Evolutionary conservation across 1,284 basidiomycete species (phyloP).

Genomic region (Rugosomyces carneus): DNA sequence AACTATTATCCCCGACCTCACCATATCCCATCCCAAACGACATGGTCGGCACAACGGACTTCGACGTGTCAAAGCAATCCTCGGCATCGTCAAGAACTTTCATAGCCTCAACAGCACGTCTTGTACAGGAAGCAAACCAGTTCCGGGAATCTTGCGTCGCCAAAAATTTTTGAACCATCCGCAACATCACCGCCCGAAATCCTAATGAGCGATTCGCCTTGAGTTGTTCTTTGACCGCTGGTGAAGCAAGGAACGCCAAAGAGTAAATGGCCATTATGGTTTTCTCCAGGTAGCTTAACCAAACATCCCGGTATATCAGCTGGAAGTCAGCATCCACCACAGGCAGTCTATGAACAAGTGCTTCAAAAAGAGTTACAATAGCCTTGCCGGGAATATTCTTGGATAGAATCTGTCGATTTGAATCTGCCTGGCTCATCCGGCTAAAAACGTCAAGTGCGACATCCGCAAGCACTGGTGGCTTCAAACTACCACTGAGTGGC

Average conservation of each 20-base stretch:
- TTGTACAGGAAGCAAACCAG: slow-evolving; percentile 59
- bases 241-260: slow-evolving; percentile 79
- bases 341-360: slow-evolving; percentile 79
- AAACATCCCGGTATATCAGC: slow-evolving; percentile 57
- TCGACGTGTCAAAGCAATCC: slow-evolving; percentile 66
- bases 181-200: slow-evolving; percentile 57
- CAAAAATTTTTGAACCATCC: slow-evolving; percentile 59
- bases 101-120: slow-evolving; percentile 79
- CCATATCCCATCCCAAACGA: slow-evolving; percentile 74
- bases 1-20: slow-evolving; percentile 59
- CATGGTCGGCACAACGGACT: slow-evolving; percentile 48
- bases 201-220: slow-evolving; percentile 54
- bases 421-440: slow-evolving; percentile 69
- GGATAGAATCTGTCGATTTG: slow-evolving; percentile 73
- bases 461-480: slow-evolving; percentile 62
- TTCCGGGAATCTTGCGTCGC: slow-evolving; percentile 37
- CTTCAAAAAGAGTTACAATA: slow-evolving; percentile 59
- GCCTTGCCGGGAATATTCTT: slow-evolving; percentile 50
- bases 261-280: slow-evolving; percentile 79
- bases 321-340: slow-evolving; percentile 73
- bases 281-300: slow-evolving; percentile 79
- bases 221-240: slow-evolving; percentile 63
- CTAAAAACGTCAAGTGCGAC: slow-evolving; percentile 82
- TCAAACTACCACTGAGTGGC: slow-evolving; percentile 34
- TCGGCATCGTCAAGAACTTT: slow-evolving; percentile 78